Base-by-base conservation (phyloP, 1,284 basidiomycete species). In the Sutorius eximius region DNA sequence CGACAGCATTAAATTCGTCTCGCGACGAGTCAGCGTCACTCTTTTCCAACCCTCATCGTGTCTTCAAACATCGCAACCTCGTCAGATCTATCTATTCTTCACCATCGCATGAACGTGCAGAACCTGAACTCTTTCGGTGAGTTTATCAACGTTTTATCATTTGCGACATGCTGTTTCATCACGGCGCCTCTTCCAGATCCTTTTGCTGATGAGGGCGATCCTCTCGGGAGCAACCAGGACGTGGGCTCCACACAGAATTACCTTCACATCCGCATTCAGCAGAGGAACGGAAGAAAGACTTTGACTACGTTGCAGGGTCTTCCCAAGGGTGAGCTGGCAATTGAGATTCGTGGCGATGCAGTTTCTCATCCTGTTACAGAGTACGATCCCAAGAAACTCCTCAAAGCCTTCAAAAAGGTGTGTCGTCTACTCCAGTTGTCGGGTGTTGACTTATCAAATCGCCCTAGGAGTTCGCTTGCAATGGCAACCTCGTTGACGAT, bases 331-430 rank as follows among this genome's bases (percentile, higher is more conserved):
- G 64, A 62, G 85, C 30, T 46, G 22, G n/a, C 29, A 9, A 48
- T 52, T 51, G 47, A 27, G 45, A 40, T 29, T 49, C 27, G 46
- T 51, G 43, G 53, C 59, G 48, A 51, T 60, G 46, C 47, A 46
- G 41, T 46, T 54, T 49, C 58, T 56, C 46, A 60, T 58, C 55
- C 11, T 46, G 49, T n/a, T 45, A 18, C 74, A 94, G 94, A 94
- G 77, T 99, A 96, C 77, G 95, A 99, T 76, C 84, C 89, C 60
- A 98, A 98, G 87, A 99, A 98, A 80, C 83, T 99, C 61, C 82
- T 99, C 75, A 98, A 99, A 77, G 95, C 93, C 22, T 98, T 99
- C 83, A 99, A 99, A 86, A 97, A 96, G 86, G 91, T 87, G 61
- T 50, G 56, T 60, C 51, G n/a, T 49, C 13, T 3, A 3, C 16